phyloP scores from a whole-genome alignment of 176 grass and related monocot species.

The Chloris gayana region DNA sequence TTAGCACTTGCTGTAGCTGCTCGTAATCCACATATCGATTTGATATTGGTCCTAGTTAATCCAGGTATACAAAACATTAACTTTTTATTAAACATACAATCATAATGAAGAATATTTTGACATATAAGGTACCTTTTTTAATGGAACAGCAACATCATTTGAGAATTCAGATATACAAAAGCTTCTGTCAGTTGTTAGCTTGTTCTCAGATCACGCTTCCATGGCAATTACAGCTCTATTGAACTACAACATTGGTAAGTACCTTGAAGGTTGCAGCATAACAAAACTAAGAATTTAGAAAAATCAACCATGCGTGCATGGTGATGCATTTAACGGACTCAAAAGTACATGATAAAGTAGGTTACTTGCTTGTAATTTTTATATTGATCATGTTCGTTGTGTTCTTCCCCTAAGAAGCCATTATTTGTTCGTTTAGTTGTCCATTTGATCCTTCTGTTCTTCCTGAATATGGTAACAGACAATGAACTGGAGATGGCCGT shows the following conservation, averaged over 20 bases:
- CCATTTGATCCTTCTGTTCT: slow-evolving; percentile 1
- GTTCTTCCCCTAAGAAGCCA: background rate
- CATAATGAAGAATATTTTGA: background rate
- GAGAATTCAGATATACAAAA: slow-evolving; percentile 58
- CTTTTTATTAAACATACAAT: background rate
- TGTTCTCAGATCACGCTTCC: slow-evolving; percentile 35
- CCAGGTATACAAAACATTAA: slow-evolving; percentile 45
- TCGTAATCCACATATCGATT: slow-evolving; percentile 60
- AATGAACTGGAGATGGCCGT: slow-evolving; percentile 54
- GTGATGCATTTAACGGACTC: background rate
- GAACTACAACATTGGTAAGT: slow-evolving; percentile 65
- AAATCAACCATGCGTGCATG: background rate
- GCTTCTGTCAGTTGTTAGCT: slow-evolving; percentile 46
- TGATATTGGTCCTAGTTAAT: slow-evolving; percentile 73
- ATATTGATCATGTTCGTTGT: background rate
- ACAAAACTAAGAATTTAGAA: no score
- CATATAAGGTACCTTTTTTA: slow-evolving; percentile 10
- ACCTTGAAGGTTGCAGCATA: background rate
- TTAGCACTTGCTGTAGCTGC: slow-evolving; percentile 74
- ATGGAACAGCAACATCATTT: slow-evolving; percentile 60
- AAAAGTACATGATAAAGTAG: background rate
- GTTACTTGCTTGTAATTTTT: background rate
- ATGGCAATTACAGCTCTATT: slow-evolving; percentile 57
- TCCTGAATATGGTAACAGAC: slow-evolving; percentile 46
- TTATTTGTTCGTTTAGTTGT: background rate